Percentiles rank a stretch among this genome's conserved stretches.
Evolutionary conservation across 208 protist species (phyloP).

Genomic region (Leishmania braziliensis): DNA sequence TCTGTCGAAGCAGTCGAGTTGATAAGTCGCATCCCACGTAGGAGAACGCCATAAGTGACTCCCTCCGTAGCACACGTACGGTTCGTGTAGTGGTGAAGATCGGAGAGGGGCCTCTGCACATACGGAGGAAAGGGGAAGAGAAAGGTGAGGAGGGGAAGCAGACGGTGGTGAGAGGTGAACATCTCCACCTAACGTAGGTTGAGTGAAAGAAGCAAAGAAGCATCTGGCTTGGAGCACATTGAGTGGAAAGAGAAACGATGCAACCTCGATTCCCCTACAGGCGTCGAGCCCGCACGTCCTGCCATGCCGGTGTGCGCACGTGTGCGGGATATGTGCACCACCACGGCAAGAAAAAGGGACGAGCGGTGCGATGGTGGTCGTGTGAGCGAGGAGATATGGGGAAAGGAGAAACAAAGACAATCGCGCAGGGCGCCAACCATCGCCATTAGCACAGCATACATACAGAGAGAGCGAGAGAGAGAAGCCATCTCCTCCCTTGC

Average conservation of each 20-base stretch:
- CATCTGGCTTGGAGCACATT: not conserved
- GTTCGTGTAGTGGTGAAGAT: not conserved
- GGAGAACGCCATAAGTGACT: not conserved
- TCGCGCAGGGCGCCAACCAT: too few relatives aligned
- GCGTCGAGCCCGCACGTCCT: not conserved
- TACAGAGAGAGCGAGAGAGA: not conserved
- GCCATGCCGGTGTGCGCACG: not conserved
- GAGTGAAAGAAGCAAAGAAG: not conserved
- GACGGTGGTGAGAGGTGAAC: not conserved
- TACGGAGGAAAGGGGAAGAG: not conserved
- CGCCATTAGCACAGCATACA: not conserved
- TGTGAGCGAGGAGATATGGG: not conserved
- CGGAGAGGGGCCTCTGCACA: not conserved
- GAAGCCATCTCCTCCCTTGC: not conserved
- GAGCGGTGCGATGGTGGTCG: not conserved
- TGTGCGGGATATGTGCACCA: not conserved
- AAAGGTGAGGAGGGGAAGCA: not conserved
- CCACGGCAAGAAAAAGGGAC: not conserved
- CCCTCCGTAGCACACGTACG: not conserved
- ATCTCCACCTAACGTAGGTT: not conserved
- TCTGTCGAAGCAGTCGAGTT: not conserved
- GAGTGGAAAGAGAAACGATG: not conserved
- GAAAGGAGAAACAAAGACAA: not conserved
- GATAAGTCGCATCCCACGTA: slow-evolving; percentile 9
- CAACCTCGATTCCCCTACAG: too few relatives aligned